Evolutionary conservation across 2,329 filamentous ascomycete species (phyloP).

Genomic region (Trichoderma sp.): DNA sequence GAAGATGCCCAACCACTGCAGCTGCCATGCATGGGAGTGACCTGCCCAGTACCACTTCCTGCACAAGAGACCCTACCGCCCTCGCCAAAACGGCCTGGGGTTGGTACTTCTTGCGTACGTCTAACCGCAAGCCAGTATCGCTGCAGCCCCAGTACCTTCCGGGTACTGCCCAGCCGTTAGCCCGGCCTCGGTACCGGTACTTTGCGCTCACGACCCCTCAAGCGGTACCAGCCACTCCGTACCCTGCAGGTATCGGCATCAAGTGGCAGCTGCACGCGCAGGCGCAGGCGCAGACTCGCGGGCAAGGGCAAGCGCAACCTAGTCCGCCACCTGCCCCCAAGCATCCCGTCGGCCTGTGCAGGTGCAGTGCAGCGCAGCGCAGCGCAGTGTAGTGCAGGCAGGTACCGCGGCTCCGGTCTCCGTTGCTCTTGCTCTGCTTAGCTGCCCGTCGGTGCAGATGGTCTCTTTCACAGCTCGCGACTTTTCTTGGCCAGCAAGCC

Average conservation of each 20-base stretch:
- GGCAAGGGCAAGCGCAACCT: slow-evolving; percentile 2
- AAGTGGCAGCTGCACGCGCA: neutral
- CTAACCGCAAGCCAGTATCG: neutral
- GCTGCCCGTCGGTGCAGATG: no score
- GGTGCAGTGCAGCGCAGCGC: neutral
- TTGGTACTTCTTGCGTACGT: neutral
- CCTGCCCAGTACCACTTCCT: neutral
- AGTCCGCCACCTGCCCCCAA: slow-evolving; percentile 20
- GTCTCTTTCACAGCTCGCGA: neutral
- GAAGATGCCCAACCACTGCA: neutral
- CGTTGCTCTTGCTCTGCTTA: neutral
- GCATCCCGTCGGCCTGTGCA: neutral
- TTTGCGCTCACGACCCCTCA: neutral
- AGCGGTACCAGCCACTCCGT: slow-evolving; percentile 2
- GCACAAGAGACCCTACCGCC: slow-evolving; percentile 1
- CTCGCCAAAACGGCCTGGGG: slow-evolving; percentile 16
- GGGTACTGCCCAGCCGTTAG: slow-evolving; percentile 14
- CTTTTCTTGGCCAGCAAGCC: neutral
- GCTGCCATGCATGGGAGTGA: slow-evolving; percentile 6
- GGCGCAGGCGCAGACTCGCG: slow-evolving; percentile 20
- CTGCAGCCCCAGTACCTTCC: neutral
- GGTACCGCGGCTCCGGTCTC: neutral
- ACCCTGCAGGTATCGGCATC: slow-evolving; percentile 11
- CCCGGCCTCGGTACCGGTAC: slow-evolving; percentile 9
- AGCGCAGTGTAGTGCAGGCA: neutral